phyloP scores from a whole-genome alignment of 192 early-diverging fungal genomes.

The Coemansia sp. region DNA sequence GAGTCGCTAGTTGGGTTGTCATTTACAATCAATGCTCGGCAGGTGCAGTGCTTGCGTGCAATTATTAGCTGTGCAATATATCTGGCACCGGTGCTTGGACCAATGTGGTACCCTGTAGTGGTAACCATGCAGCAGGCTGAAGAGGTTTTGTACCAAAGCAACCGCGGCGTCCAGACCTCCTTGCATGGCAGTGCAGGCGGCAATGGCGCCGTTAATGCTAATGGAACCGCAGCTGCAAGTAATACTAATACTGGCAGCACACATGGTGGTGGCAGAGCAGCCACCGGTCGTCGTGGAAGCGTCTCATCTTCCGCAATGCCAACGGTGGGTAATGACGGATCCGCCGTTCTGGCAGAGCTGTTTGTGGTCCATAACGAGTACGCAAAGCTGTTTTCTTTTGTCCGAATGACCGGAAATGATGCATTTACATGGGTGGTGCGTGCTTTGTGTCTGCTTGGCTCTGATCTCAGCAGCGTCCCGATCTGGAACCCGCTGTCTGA shows the following conservation, averaged over 20 bases:
- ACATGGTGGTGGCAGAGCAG: not conserved
- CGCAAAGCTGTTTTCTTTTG: constrained; percentile 19
- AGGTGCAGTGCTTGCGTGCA: constrained; percentile 75
- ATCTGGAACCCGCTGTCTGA: constrained; percentile 8
- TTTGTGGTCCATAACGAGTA: constrained; percentile 19
- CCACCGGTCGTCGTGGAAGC: not conserved
- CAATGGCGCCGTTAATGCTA: not conserved
- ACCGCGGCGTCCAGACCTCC: not conserved
- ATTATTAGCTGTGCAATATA: constrained; percentile 71
- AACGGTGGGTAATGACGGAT: not conserved
- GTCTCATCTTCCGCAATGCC: not conserved
- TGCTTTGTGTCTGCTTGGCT: constrained; percentile 36
- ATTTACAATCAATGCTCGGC: constrained; percentile 69
- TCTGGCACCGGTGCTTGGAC: constrained; percentile 71
- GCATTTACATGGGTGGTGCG: constrained; percentile 32
- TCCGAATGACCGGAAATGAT: constrained; percentile 5
- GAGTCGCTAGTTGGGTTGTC: constrained; percentile 21
- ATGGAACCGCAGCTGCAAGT: not conserved
- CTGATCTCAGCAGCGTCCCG: constrained; percentile 25
- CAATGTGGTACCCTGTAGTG: constrained; percentile 85
- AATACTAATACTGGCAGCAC: not conserved
- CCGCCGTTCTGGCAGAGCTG: constrained; percentile 8
- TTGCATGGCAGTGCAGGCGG: not conserved
- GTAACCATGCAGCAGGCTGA: constrained; percentile 90
- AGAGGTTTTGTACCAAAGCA: constrained; percentile 62